Evolutionary conservation across 2,329 filamentous ascomycete genomes (phyloP).

Genomic region (Mycocentrospora acerina): DNA sequence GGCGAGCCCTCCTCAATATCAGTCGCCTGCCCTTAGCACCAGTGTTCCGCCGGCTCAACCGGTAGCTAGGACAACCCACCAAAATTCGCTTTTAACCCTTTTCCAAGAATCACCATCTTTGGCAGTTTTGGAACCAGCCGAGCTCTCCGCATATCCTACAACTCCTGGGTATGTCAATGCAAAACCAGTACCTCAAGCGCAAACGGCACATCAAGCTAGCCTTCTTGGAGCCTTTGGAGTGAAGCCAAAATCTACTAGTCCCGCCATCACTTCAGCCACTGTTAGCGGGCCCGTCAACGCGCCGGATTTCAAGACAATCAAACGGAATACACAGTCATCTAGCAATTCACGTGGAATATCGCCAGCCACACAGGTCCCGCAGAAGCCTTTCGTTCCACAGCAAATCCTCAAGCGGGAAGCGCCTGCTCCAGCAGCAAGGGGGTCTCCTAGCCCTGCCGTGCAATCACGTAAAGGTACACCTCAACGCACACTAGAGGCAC

Average conservation of each 20-base stretch:
- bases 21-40: constrained; percentile 27
- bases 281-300: constrained; percentile 46
- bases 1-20: constrained; percentile 31
- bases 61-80: constrained; percentile 45
- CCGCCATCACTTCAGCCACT: constrained; percentile 42
- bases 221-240: constrained; percentile 21
- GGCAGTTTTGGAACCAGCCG: constrained; percentile 42
- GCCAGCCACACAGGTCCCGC: constrained; percentile 19
- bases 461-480: not conserved
- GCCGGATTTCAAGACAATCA: constrained; percentile 44
- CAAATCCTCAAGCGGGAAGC: constrained; percentile 27
- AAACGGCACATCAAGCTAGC: constrained; percentile 17
- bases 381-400: constrained; percentile 27
- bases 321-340: constrained; percentile 28
- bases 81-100: constrained; percentile 49
- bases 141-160: constrained; percentile 49
- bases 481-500: constrained; percentile 5
- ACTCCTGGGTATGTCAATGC: constrained; percentile 35
- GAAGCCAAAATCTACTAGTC: constrained; percentile 10
- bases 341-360: constrained; percentile 31
- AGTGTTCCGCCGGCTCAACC: constrained; percentile 33
- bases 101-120: constrained; percentile 41
- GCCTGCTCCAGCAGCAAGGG: constrained; percentile 7
- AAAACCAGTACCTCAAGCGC: constrained; percentile 19
- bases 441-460: constrained; percentile 3